phyloP scores from a whole-genome alignment of 768 basidiomycete genomes.

The Gymnopilus dilepis region DNA sequence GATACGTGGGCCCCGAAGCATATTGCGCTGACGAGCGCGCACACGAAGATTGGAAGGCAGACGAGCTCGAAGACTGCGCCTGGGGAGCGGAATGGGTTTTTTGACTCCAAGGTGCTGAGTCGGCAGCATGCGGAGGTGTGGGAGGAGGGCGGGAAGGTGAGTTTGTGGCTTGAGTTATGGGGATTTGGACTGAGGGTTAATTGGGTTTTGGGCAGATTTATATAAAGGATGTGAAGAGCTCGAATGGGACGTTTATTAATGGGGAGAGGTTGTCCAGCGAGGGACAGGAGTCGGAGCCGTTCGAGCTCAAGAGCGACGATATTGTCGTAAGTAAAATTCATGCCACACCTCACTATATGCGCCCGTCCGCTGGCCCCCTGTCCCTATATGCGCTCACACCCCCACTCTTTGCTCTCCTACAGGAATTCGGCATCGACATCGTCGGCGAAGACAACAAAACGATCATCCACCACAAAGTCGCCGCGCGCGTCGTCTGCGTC shows the following conservation, averaged over 20 bases:
- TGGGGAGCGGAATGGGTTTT: slow-evolving; percentile 92
- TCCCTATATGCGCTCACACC: slow-evolving; percentile 2
- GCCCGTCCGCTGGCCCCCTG: slow-evolving; percentile 17
- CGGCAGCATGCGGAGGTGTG: slow-evolving; percentile 98
- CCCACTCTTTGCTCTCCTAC: slow-evolving; percentile 13
- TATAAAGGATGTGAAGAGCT: slow-evolving; percentile 98
- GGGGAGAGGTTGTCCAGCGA: slow-evolving; percentile 90
- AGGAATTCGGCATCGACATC: slow-evolving; percentile 99
- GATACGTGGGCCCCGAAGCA: slow-evolving; percentile 96
- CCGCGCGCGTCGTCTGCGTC: slow-evolving; percentile 90
- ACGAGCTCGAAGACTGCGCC: slow-evolving; percentile 96
- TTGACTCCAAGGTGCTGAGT: slow-evolving; percentile 93
- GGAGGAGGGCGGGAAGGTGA: slow-evolving; percentile 89
- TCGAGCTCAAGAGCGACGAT: slow-evolving; percentile 93
- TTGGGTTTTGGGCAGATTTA: slow-evolving; percentile 64
- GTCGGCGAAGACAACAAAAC: slow-evolving; percentile 98
- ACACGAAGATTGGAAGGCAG: slow-evolving; percentile 92
- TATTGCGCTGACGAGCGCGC: slow-evolving; percentile 77
- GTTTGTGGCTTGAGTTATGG: slow-evolving; percentile 16
- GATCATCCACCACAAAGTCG: slow-evolving; percentile 98
- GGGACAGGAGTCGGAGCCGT: slow-evolving; percentile 89
- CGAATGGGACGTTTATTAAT: slow-evolving; percentile 98
- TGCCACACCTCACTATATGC: too few relatives aligned
- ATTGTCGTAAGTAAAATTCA: slow-evolving; percentile 92
- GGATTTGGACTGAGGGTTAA: neutral